Percentiles rank a stretch among this genome's conserved stretches.
These are phyloP conservation scores for Xerocomellus intermedius DNA, from an alignment of 768 basidiomycete genomes.

Conservation along the genomic window DNA sequence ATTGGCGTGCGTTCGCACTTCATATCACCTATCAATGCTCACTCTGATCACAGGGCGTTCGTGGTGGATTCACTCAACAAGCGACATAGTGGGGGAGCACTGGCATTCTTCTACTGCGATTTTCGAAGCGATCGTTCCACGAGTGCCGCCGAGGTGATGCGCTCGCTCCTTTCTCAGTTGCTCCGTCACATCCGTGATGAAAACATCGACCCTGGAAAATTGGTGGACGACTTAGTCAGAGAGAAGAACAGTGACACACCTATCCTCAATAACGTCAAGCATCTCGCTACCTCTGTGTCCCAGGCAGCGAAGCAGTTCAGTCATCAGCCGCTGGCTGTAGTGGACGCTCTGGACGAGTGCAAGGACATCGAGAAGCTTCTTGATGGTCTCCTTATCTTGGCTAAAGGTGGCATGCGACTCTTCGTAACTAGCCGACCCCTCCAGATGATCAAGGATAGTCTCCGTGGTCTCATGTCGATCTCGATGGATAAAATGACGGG, in stretches of 20 bases:
- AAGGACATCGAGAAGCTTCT: constrained; percentile 8
- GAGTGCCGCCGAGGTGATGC: constrained; percentile 8
- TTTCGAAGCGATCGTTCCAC: constrained; percentile 7
- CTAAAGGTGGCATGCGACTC: constrained; percentile 2
- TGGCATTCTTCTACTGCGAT: constrained; percentile 21
- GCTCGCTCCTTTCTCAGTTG: constrained; percentile 17
- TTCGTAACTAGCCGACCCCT: constrained; percentile 19
- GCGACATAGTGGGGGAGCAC: neutral
- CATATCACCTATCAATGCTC: neutral
- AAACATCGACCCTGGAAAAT: neutral
- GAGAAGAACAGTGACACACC: neutral
- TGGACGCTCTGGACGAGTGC: constrained; percentile 26
- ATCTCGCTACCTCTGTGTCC: constrained; percentile 3
- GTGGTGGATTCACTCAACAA: constrained; percentile 4
- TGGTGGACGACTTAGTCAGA: neutral
- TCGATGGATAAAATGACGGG: constrained; percentile 9
- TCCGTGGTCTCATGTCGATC: constrained; percentile 2
- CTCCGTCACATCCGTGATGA: neutral
- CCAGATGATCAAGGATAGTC: constrained; percentile 6
- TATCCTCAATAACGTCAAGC: neutral
- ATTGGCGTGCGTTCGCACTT: constrained; percentile 8
- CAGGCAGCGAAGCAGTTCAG: neutral
- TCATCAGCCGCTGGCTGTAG: constrained; percentile 7
- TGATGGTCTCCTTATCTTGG: neutral
- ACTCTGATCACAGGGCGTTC: neutral